Evolutionary conservation across 2,329 filamentous ascomycete genomes (phyloP), one percentile per base, ranked within the genome.

Genomic region (Fonsecaea monophora): DNA sequence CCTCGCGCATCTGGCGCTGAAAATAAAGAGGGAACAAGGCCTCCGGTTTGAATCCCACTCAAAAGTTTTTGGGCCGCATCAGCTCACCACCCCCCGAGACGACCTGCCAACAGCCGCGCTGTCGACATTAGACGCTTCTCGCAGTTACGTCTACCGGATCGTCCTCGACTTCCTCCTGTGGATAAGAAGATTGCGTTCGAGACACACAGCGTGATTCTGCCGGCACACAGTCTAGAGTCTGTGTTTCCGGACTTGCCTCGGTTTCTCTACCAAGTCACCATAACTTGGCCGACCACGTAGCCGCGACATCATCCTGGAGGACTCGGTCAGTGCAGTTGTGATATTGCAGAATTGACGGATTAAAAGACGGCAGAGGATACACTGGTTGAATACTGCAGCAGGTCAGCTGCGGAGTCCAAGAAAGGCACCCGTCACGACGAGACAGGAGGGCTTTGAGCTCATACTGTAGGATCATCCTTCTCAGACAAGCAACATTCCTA

Each of bases 31-130:
- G 62, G 67, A 53, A 30, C 45, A 53, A 42, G n/a, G 59, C 40
- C 56, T 55, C 55, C 55, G 58, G 50, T 64, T 25, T 54, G 53
- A 60, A 56, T 57, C 42, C 60, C 64, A 64, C 67, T 66, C 61
- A 66, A 66, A 68, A 68, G 40, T 58, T 66, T 66, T 68, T 63
- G 60, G 67, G 53, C 60, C 45, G 58, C 66, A 53, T 65, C 60
- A 68, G 60, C 63, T 68, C 63, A 66, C 58, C 48, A 56, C 58
- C 57, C 48, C 63, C 61, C 57, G 25, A 25, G 32, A 45, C 50
- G 25, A 55, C 60, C 25, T n/a, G 32, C 18, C 18, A 25, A 37
- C 12, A 40, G 18, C 34, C 59, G 53, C 48, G 45, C 30, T 32
- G 15, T 53, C 45, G 48, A 53, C 45, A 30, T 25, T 50, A 25